Conservation (phyloP, 2,329 filamentous ascomycete genomes). For the Cephalotrichum gorgonifer region DNA sequence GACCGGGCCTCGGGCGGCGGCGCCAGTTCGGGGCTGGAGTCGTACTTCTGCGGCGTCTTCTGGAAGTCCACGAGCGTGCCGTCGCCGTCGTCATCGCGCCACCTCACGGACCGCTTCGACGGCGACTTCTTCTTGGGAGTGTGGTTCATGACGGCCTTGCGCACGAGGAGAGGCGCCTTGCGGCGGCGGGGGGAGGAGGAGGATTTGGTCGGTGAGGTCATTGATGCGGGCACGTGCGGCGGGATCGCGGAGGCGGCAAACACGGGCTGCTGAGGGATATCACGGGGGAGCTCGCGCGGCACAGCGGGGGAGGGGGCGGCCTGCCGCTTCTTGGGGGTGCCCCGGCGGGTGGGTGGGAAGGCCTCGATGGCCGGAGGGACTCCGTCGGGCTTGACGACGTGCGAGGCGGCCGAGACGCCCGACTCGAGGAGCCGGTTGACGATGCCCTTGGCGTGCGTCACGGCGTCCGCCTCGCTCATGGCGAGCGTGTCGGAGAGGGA, state of each 20-base stretch:
- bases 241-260: constrained; percentile 12
- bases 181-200: constrained; percentile 66
- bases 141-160: constrained; percentile 70
- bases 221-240: constrained; percentile 13
- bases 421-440: constrained; percentile 69
- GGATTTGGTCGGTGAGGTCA: constrained; percentile 52
- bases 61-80: constrained; percentile 84
- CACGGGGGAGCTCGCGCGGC: background rate
- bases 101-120: constrained; percentile 69
- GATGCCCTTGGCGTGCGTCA: constrained; percentile 66
- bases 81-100: constrained; percentile 84
- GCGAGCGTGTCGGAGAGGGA: constrained; percentile 71
- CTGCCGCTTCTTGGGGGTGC: constrained; percentile 70
- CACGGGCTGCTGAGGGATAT: constrained; percentile 9
- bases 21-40: constrained; percentile 20
- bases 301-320: background rate
- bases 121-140: constrained; percentile 70
- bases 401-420: constrained; percentile 63
- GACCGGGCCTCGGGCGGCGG: no score
- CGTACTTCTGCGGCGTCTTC: constrained; percentile 69
- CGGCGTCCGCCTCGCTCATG: constrained; percentile 76
- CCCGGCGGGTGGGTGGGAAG: constrained; percentile 53
- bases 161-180: constrained; percentile 46
- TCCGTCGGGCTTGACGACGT: constrained; percentile 86
- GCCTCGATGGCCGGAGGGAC: constrained; percentile 45